Percentiles rank a stretch among this genome's conserved stretches.
Evolutionary conservation across 1,139 yeast species (phyloP).

Genomic region (Nadsonia starkeyi-henricii): DNA sequence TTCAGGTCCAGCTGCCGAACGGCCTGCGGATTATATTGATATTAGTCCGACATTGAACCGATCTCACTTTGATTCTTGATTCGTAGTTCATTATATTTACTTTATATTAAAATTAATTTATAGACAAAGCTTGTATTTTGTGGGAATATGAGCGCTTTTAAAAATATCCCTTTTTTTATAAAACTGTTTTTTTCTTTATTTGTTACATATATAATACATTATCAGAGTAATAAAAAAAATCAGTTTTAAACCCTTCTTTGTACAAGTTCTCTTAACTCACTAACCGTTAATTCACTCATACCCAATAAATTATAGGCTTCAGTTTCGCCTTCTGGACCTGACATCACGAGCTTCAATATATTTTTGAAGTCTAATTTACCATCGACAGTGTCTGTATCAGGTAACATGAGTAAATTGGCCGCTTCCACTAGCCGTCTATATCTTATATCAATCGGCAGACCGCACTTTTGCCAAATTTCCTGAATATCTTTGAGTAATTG

Average conservation of each 20-base stretch:
- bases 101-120: no score
- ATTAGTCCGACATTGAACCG: no score
- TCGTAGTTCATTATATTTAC: no score
- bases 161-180: no score
- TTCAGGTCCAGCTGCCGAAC: no score
- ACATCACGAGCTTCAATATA: neutral
- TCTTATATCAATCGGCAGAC: conserved; percentile 17
- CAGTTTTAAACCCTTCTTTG: neutral
- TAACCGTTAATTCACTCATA: neutral
- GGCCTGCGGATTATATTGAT: no score
- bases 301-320: neutral
- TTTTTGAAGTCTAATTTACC: neutral
- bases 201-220: no score
- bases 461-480: conserved; percentile 26
- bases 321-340: neutral
- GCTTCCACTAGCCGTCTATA: neutral
- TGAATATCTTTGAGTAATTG: conserved; percentile 45
- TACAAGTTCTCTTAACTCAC: neutral
- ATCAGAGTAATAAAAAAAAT: no score
- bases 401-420: neutral
- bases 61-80: no score
- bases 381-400: neutral
- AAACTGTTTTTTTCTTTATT: no score
- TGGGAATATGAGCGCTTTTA: no score
- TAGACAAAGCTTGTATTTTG: no score